A percentile compares a stretch with the other conserved stretches of the same genome.
Conservation (phyloP, 805 yeast species). For the Wickerhamiella kurtzmanii region DNA sequence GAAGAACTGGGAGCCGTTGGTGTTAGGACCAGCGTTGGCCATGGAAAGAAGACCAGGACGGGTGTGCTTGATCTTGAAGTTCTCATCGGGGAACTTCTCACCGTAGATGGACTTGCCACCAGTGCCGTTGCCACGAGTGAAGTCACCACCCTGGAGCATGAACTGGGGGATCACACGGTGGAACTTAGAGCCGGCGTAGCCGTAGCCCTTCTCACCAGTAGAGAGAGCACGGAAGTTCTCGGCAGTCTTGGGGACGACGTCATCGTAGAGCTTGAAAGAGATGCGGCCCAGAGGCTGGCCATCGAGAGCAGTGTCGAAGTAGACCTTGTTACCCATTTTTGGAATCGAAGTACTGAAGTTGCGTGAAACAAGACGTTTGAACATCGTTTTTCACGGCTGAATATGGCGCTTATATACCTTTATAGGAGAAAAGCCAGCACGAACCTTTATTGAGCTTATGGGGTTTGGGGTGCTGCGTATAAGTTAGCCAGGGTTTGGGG, state of each 20-base stretch:
- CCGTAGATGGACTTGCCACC: constrained; percentile 88
- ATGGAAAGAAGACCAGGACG: constrained; percentile 76
- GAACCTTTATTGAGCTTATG: background rate
- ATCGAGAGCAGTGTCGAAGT: constrained; percentile 70
- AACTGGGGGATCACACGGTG: constrained; percentile 95
- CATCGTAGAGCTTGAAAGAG: constrained; percentile 77
- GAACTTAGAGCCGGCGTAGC: constrained; percentile 76
- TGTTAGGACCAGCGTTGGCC: constrained; percentile 98
- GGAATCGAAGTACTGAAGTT: constrained; percentile 16
- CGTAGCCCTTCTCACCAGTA: constrained; percentile 92
- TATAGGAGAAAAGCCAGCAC: background rate
- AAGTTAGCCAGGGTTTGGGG: background rate
- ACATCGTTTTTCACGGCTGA: background rate
- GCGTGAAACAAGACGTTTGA: constrained; percentile 5
- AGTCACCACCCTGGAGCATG: constrained; percentile 95
- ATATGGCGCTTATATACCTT: background rate
- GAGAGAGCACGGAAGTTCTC: constrained; percentile 90
- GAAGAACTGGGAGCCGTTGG: constrained; percentile 96
- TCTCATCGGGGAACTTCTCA: constrained; percentile 62
- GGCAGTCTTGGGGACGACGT: constrained; percentile 88
- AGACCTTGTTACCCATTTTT: constrained; percentile 37
- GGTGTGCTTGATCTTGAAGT: constrained; percentile 55
- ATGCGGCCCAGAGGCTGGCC: constrained; percentile 72
- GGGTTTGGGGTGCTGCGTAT: background rate
- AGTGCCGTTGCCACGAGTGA: constrained; percentile 74